Base-by-base conservation (phyloP, 1,284 basidiomycete genomes). In the Fomitopsis pinicola region DNA sequence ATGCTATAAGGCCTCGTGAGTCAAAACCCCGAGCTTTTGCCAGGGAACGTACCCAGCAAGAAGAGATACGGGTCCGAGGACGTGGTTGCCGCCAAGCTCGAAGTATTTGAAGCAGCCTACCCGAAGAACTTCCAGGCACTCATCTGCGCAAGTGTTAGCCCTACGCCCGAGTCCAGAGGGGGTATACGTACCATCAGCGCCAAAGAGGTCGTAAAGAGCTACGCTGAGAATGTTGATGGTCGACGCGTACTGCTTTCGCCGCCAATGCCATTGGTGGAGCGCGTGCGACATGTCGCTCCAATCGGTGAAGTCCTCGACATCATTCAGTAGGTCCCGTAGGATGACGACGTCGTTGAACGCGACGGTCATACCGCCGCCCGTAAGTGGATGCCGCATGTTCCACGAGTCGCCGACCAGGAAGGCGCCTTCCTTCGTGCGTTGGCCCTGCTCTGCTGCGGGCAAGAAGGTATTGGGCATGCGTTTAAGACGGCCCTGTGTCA, bases 331-430 rank as follows among this genome's bases (percentile, higher is more conserved):
- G 33, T 85, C 77, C 0, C 86, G 82, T 9, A 97, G 80, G 22
- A 92, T 71, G 17, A 94, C 87, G 15, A 91, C 90, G 67, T 97
- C 95, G 71, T 88, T 83, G 60, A 97, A 80, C 1, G 94, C 94
- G 48, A 97, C 95, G 1, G 94, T 95, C 95, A 98, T 98, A 6
- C 95, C 95, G 19, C 94, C 97, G 10, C 97, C 97, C 0, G 97
- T 99, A 12, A 99, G 82, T 0, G 97, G 97, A 76, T 99, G 97
- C 1, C 97, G 91, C 96, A 99, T 99, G 74, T 99, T 99, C 91
- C 95, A 97, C 1, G 97, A 89, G 74, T 99, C 97, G 5, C 97
- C 97, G 45, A 98, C 81, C 60, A 99, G 84, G 64, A 99, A 81
- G 8, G 89, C 88, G 22, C 96, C 95, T 59, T 86, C 80, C 63